Evolutionary conservation across 225 moss, liverwort and hornwort genomes (phyloP).

Genomic region (Lunularia cruciata): DNA sequence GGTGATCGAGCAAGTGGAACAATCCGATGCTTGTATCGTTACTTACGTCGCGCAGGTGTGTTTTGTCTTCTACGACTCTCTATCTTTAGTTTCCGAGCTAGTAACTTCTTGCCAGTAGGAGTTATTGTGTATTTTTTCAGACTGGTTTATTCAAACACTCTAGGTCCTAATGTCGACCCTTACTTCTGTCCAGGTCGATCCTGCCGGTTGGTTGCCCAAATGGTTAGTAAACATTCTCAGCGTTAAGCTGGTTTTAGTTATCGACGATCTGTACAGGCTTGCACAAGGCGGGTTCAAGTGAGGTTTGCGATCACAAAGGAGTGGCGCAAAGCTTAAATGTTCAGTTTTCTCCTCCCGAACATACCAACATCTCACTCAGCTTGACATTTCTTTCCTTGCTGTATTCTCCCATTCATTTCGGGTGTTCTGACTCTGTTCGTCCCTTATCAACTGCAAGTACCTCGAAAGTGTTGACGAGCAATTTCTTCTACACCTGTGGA

Average conservation of each 20-base stretch:
- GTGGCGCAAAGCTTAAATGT: neutral
- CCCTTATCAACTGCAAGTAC: neutral
- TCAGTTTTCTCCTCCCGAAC: slow-evolving; percentile 9
- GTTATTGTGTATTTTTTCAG: no score
- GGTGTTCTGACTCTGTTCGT: neutral
- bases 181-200: slow-evolving; percentile 45
- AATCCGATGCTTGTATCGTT: slow-evolving; percentile 56
- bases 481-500: neutral
- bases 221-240: slow-evolving; percentile 64
- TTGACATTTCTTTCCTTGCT: neutral
- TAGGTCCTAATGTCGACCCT: neutral
- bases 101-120: neutral
- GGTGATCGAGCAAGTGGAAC: slow-evolving; percentile 59
- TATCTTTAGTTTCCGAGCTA: neutral
- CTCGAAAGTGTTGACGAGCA: neutral
- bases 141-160: no score
- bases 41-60: slow-evolving; percentile 58
- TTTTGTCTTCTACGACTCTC: neutral
- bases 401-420: neutral
- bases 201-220: slow-evolving; percentile 59
- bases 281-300: slow-evolving; percentile 44
- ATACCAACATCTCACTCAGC: slow-evolving; percentile 1
- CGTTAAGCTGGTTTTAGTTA: slow-evolving; percentile 54
- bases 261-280: slow-evolving; percentile 59
- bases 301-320: slow-evolving; percentile 1